Evolutionary conservation across 257 asterid species (phyloP).

Genomic region (Plantago elongata): DNA sequence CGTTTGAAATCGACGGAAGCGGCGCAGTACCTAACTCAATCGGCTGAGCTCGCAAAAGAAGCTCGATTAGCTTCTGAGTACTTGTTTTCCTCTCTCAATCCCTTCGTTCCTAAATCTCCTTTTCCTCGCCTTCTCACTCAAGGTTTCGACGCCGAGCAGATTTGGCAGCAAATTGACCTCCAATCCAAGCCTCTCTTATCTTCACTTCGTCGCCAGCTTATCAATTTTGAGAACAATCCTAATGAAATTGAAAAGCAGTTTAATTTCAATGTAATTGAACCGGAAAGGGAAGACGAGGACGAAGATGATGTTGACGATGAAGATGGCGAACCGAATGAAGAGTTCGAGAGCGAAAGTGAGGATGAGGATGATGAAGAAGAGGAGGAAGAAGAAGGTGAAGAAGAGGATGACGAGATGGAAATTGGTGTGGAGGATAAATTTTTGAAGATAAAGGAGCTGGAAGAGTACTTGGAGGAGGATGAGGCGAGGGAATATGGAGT

Average conservation of each 20-base stretch:
- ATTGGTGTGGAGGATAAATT: slow-evolving; percentile 59
- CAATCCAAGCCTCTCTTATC: slow-evolving; percentile 67
- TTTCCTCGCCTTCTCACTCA: slow-evolving; percentile 50
- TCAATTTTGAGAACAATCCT: slow-evolving; percentile 62
- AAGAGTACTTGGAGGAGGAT: slow-evolving; percentile 59
- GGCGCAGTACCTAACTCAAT: slow-evolving; percentile 62
- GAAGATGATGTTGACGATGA: background rate
- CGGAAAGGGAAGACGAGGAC: slow-evolving; percentile 12
- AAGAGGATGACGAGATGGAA: slow-evolving; percentile 16
- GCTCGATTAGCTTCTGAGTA: slow-evolving; percentile 65
- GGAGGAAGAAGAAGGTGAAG: slow-evolving; percentile 25
- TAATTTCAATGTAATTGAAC: slow-evolving; percentile 24
- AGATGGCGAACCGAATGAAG: slow-evolving; percentile 8
- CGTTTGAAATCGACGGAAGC: slow-evolving; percentile 54
- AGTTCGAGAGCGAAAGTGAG: slow-evolving; percentile 23
- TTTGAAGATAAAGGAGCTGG: slow-evolving; percentile 78
- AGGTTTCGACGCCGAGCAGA: slow-evolving; percentile 70
- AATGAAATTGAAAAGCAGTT: slow-evolving; percentile 38
- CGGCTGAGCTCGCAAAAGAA: slow-evolving; percentile 56
- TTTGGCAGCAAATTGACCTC: slow-evolving; percentile 94
- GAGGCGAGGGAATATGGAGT: slow-evolving; percentile 77
- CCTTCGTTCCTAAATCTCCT: slow-evolving; percentile 59
- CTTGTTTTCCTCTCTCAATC: slow-evolving; percentile 53
- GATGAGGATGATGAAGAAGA: slow-evolving; percentile 23
- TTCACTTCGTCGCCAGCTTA: slow-evolving; percentile 56